Evolutionary conservation across 2,329 filamentous ascomycete species (phyloP), one percentile per base, ranked within the genome.

Genomic region (Nothophaeocryptopus gaeumannii): DNA sequence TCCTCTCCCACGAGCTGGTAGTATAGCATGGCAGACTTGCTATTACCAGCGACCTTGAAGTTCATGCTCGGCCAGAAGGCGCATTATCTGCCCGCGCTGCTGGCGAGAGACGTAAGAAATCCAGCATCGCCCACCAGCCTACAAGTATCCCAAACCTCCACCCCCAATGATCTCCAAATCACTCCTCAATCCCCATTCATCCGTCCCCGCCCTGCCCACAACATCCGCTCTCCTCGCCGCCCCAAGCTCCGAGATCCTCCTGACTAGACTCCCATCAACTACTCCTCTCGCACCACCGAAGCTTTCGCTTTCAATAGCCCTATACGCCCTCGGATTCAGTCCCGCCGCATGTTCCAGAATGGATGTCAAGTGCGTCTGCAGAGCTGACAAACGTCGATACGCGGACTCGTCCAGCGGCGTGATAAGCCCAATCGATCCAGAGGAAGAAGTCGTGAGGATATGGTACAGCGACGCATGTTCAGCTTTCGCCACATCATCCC

Each of bases 371-470:
- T 95, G 90, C 3, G 85, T 87, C 39, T 91, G 82, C 3, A 99
- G 76, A 1, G 88, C 89, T 3, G 84, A 84, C 3, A 99, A 79
- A 0, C 91, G 85, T 1, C 93, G 85, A 71, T 97, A 97, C 9
- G 84, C 78, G 5, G 85, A 77, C 69, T 97, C 92, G 0, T 84
- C 76, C 1, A 97, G 75, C 0, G 92, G 83, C 0, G 86, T 87
- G 8, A 99, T 77, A 8, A 91, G 76, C 0, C 87, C 83, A 10
- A 97, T 71, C 14, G 85, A 81, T 42, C 93, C 93, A 0, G 88
- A 88, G 7, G 83, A 76, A 0, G 85, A 85, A n/a, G 85, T 81
- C 38, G 90, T 73, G 49, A 96, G 81, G 50, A 92, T 74, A 37
- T 80, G 74, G 49, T 75, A 70, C 10, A 68, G 65, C 7, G 58